These are phyloP conservation scores for Podila verticillata DNA, from an alignment of 192 early-diverging fungal species.

Conservation along the genomic window DNA sequence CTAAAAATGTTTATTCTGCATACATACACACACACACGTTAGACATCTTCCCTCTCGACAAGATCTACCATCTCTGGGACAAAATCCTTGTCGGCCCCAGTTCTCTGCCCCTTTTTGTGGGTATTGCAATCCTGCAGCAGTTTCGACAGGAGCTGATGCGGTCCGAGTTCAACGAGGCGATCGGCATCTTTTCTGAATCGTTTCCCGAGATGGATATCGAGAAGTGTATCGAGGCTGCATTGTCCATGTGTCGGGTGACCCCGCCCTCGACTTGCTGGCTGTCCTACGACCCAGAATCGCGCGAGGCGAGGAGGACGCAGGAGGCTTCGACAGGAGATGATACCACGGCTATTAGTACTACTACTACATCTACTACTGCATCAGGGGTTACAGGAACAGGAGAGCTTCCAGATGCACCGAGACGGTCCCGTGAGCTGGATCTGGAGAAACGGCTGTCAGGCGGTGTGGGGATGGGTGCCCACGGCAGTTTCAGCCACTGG, in stretches of 20 bases:
- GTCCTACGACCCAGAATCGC: constrained; percentile 47
- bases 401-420: constrained; percentile 21
- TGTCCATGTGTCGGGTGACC: constrained; percentile 73
- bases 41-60: constrained; percentile 87
- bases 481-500: constrained; percentile 30
- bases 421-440: constrained; percentile 10
- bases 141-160: constrained; percentile 67
- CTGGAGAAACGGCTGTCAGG: constrained; percentile 19
- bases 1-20: neutral
- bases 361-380: neutral
- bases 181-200: constrained; percentile 57
- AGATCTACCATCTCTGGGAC: constrained; percentile 86
- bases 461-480: neutral
- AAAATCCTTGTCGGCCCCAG: constrained; percentile 72
- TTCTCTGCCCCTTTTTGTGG: constrained; percentile 73
- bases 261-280: constrained; percentile 64
- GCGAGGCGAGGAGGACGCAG: constrained; percentile 20
- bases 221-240: constrained; percentile 67
- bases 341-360: neutral
- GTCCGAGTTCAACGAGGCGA: constrained; percentile 76
- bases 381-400: neutral
- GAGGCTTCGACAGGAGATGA: neutral
- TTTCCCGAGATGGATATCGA: constrained; percentile 81
- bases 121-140: constrained; percentile 75
- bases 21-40: neutral